These are phyloP conservation scores for Trametes maxima DNA, from an alignment of 768 basidiomycete genomes.

Conservation along the genomic window DNA sequence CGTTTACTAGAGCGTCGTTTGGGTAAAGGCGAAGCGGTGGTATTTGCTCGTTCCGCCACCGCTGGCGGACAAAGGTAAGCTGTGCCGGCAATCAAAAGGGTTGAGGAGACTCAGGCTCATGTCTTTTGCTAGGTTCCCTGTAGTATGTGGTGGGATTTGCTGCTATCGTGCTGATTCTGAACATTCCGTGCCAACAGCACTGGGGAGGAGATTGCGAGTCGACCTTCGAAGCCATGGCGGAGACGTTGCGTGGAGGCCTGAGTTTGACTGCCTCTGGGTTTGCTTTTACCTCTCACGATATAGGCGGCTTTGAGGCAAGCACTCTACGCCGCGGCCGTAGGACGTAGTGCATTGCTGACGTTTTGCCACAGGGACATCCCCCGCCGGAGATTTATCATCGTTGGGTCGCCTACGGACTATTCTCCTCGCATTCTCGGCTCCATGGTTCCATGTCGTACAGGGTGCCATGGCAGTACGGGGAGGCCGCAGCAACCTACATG, in stretches of 20 bases:
- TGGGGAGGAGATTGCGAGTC: constrained; percentile 81
- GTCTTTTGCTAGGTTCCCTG: constrained; percentile 32
- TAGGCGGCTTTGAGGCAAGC: constrained; percentile 72
- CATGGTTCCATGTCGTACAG: constrained; percentile 77
- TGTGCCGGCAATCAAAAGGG: too few species aligned
- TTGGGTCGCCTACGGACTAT: constrained; percentile 77
- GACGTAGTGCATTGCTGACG: not conserved
- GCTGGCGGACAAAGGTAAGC: constrained; percentile 65
- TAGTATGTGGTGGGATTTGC: constrained; percentile 27
- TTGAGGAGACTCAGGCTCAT: not conserved
- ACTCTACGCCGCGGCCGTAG: not conserved
- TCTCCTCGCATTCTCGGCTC: constrained; percentile 74
- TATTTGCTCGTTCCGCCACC: constrained; percentile 71
- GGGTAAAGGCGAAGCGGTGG: constrained; percentile 65
- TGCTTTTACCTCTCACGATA: constrained; percentile 73
- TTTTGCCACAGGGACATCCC: constrained; percentile 54
- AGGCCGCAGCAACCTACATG: constrained; percentile 67
- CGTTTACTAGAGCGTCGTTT: constrained; percentile 56
- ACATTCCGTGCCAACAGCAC: constrained; percentile 41
- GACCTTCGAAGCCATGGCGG: constrained; percentile 78
- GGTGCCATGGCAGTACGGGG: constrained; percentile 77
- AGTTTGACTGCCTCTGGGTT: constrained; percentile 70
- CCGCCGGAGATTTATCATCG: constrained; percentile 71
- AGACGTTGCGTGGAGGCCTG: constrained; percentile 67
- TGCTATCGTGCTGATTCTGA: constrained; percentile 13